phyloP scores from a whole-genome alignment of 1,284 basidiomycete genomes.

The Irpex rosettiformis region DNA sequence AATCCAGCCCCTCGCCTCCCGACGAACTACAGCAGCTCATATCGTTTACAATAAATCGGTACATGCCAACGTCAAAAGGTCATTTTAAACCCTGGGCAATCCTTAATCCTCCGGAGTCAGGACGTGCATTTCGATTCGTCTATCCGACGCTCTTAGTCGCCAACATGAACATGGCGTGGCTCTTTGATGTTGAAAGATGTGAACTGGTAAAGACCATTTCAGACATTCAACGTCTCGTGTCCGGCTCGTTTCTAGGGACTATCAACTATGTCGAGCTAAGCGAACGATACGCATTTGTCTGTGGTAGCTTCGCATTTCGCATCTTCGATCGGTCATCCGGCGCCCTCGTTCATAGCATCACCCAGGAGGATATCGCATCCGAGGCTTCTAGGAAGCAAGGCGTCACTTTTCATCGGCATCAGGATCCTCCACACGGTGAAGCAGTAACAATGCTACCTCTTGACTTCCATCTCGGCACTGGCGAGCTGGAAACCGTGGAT shows the following conservation, averaged over 20 bases:
- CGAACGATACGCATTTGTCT: conserved; percentile 56
- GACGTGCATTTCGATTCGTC: conserved; percentile 62
- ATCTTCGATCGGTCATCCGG: conserved; percentile 51
- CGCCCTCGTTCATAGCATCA: conserved; percentile 38
- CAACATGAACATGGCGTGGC: conserved; percentile 39
- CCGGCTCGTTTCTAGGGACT: conserved; percentile 28
- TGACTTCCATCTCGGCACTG: neutral
- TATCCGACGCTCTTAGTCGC: conserved; percentile 61
- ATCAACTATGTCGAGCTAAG: conserved; percentile 69
- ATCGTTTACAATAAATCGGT: conserved; percentile 12
- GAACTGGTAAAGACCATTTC: conserved; percentile 42
- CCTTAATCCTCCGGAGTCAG: conserved; percentile 40
- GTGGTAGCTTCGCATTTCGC: conserved; percentile 43
- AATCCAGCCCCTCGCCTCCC: conserved; percentile 28
- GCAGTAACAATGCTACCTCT: neutral
- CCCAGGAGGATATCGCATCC: neutral
- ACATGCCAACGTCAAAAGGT: conserved; percentile 25
- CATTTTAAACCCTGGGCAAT: conserved; percentile 60
- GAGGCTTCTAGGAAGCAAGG: neutral
- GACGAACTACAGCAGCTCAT: conserved; percentile 33
- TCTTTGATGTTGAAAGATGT: conserved; percentile 58
- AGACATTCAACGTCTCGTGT: conserved; percentile 32
- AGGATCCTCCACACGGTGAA: neutral
- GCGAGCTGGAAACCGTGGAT: neutral
- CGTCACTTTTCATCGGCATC: neutral